Percentiles rank a stretch among this genome's conserved stretches.
phyloP scores from a whole-genome alignment of 768 basidiomycete species.

The Kwoniella bestiolae region DNA sequence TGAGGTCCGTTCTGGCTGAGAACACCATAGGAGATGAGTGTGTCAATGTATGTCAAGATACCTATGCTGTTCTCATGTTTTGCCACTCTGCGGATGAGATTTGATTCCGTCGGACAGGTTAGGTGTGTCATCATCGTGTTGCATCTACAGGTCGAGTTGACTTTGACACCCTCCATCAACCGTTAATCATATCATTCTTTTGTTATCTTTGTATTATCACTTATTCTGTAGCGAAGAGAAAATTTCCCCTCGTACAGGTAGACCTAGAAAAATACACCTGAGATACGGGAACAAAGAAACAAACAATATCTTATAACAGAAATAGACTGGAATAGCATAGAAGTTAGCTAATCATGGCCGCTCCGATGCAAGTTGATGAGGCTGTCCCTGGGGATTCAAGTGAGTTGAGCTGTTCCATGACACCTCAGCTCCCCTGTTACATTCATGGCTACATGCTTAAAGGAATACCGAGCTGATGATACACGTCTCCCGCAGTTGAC shows the following conservation, averaged over 20 bases:
- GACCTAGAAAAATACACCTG: neutral
- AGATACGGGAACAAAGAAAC: neutral
- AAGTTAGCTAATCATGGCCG: conserved; percentile 32
- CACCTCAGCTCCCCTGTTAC: neutral
- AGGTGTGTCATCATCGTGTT: neutral
- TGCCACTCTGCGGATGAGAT: neutral
- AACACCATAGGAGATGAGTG: neutral
- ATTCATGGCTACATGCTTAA: neutral
- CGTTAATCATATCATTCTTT: neutral
- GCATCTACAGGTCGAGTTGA: neutral
- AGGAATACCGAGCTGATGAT: conserved; percentile 3
- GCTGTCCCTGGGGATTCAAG: conserved; percentile 52
- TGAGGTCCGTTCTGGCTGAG: too few relatives aligned
- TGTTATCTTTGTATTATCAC: neutral
- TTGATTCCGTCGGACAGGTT: neutral
- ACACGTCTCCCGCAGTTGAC: conserved; percentile 38
- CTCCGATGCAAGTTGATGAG: conserved; percentile 54
- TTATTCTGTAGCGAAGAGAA: too few relatives aligned
- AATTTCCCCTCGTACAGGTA: neutral
- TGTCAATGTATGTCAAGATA: neutral
- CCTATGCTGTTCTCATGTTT: neutral
- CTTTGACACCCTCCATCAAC: neutral
- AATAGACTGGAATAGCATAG: neutral
- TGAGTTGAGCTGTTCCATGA: conserved; percentile 27
- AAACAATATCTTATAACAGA: neutral